Evolutionary conservation across 2,329 filamentous ascomycete species (phyloP).

Genomic region (Apiospora arundinis): DNA sequence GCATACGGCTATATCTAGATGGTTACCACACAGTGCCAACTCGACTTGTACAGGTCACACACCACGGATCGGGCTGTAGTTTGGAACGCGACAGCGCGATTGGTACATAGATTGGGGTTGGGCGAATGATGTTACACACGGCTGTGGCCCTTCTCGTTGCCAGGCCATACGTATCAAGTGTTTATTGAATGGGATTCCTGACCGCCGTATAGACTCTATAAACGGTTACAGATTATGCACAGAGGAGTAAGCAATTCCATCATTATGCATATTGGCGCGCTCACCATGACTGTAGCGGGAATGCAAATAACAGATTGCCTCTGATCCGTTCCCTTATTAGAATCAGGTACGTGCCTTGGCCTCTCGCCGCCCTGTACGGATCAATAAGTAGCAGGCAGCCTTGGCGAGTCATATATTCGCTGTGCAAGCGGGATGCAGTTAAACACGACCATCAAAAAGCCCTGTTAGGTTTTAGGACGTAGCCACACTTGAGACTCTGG

Average conservation of each 20-base stretch:
- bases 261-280: not conserved
- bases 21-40: constrained; percentile 17
- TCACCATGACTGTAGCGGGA: not conserved
- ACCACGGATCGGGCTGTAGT: not conserved
- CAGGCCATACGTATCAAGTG: not conserved
- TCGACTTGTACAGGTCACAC: not conserved
- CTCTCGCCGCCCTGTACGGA: not conserved
- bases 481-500: constrained; percentile 12
- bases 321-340: not conserved
- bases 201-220: not conserved
- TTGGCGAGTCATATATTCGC: constrained; percentile 1
- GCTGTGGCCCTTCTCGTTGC: not conserved
- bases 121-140: not conserved
- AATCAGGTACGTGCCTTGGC: constrained; percentile 3
- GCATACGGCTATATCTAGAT: constrained; percentile 10
- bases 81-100: constrained; percentile 2
- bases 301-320: not conserved
- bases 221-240: constrained; percentile 3
- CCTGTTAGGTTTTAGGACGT: not conserved
- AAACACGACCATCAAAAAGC: constrained; percentile 1
- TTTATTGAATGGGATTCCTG: constrained; percentile 7
- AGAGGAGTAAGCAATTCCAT: constrained; percentile 11
- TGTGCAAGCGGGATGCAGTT: not conserved
- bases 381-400: not conserved
- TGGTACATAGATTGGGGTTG: not conserved